These are phyloP conservation scores for Calocybe gangraenosa DNA, from an alignment of 768 basidiomycete genomes.

Conservation along the genomic window DNA sequence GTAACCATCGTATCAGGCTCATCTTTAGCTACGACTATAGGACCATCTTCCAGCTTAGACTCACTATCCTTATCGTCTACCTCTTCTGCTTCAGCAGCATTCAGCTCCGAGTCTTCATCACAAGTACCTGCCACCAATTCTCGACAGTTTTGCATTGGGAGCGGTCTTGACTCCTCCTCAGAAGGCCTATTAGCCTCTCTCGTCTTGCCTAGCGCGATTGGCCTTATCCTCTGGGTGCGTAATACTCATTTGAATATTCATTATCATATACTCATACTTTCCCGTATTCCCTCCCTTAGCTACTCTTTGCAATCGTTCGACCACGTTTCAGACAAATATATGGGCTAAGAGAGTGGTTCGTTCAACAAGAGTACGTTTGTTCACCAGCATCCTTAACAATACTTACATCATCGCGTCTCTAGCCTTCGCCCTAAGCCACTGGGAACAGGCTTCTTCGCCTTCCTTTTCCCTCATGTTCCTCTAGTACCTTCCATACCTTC, in stretches of 20 bases:
- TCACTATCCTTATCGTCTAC: slow-evolving; percentile 13
- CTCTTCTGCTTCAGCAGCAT: slow-evolving; percentile 17
- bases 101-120: slow-evolving; percentile 22
- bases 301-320: slow-evolving; percentile 62
- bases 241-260: background rate
- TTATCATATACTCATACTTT: slow-evolving; percentile 11
- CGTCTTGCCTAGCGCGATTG: slow-evolving; percentile 53
- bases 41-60: slow-evolving; percentile 16
- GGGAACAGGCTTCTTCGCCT: slow-evolving; percentile 55
- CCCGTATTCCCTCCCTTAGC: slow-evolving; percentile 32
- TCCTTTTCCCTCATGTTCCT: slow-evolving; percentile 68
- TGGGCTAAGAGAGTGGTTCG: slow-evolving; percentile 73
- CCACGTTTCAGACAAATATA: slow-evolving; percentile 73
- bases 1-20: slow-evolving; percentile 16
- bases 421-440: slow-evolving; percentile 66
- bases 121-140: slow-evolving; percentile 19
- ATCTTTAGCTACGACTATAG: slow-evolving; percentile 14
- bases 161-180: slow-evolving; percentile 59
- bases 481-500: slow-evolving; percentile 55
- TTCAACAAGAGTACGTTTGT: slow-evolving; percentile 58
- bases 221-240: slow-evolving; percentile 68
- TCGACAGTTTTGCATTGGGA: slow-evolving; percentile 53
- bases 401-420: slow-evolving; percentile 12
- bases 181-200: slow-evolving; percentile 58
- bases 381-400: background rate